phyloP scores from a whole-genome alignment of 192 early-diverging fungal genomes.

The Neocallimastix lanati region DNA sequence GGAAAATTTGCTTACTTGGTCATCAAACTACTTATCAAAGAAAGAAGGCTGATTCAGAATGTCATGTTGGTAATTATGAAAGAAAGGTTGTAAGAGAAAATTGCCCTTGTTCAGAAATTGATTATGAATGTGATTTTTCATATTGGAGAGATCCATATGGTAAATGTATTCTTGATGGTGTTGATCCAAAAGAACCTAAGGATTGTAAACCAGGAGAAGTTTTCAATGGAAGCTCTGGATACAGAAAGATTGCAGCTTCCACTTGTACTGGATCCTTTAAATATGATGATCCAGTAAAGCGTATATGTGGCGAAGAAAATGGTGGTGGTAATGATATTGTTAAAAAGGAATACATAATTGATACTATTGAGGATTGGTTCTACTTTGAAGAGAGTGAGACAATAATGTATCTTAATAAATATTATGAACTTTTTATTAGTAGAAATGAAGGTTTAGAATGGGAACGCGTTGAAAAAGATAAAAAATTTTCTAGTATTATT shows the following conservation, averaged over 20 bases:
- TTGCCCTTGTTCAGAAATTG: constrained; percentile 61
- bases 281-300: constrained; percentile 33
- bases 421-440: neutral
- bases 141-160: constrained; percentile 25
- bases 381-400: neutral
- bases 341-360: neutral
- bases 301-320: constrained; percentile 43
- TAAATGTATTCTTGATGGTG: constrained; percentile 18
- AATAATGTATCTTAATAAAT: neutral
- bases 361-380: neutral
- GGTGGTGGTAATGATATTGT: neutral
- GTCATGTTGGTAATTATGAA: constrained; percentile 40
- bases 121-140: constrained; percentile 90
- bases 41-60: constrained; percentile 54
- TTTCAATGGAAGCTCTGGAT: constrained; percentile 63
- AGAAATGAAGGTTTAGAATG: neutral
- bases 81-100: constrained; percentile 21
- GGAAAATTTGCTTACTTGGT: neutral
- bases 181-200: constrained; percentile 55
- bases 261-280: constrained; percentile 59
- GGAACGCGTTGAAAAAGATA: neutral
- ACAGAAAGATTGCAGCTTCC: constrained; percentile 52
- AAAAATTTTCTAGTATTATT: neutral
- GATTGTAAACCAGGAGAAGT: constrained; percentile 45
- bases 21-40: constrained; percentile 35